Evolutionary conservation across 1,284 basidiomycete genomes (phyloP).

Genomic region (Leccinum griseonigrum): DNA sequence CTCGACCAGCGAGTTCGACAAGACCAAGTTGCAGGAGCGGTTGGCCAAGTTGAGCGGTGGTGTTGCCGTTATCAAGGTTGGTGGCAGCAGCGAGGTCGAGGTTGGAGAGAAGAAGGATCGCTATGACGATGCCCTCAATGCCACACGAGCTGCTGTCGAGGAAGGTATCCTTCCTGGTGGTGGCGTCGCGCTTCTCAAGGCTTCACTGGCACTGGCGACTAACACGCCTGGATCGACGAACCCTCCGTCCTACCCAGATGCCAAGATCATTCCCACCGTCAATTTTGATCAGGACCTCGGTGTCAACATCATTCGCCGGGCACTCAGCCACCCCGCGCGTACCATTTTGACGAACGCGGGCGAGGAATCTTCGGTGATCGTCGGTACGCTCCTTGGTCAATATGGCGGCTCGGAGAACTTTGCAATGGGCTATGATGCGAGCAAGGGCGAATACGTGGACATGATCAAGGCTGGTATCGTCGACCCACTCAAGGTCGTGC

Average conservation of each 20-base stretch:
- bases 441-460: slow-evolving; percentile 89
- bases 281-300: slow-evolving; percentile 99
- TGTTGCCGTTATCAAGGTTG: slow-evolving; percentile 98
- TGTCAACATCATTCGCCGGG: slow-evolving; percentile 89
- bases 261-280: slow-evolving; percentile 66
- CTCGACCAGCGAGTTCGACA: slow-evolving; percentile 92
- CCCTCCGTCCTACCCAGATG: slow-evolving; percentile 50
- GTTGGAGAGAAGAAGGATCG: slow-evolving; percentile 99
- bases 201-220: slow-evolving; percentile 75
- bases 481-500: slow-evolving; percentile 91
- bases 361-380: slow-evolving; percentile 92
- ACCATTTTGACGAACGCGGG: slow-evolving; percentile 95
- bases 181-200: slow-evolving; percentile 90
- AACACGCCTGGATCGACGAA: slow-evolving; percentile 45
- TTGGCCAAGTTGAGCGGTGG: slow-evolving; percentile 95
- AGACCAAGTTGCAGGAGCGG: slow-evolving; percentile 94
- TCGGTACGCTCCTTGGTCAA: slow-evolving; percentile 77
- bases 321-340: slow-evolving; percentile 81
- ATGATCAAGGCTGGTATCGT: slow-evolving; percentile 95
- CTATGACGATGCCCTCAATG: slow-evolving; percentile 97
- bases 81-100: slow-evolving; percentile 92
- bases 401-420: slow-evolving; percentile 72
- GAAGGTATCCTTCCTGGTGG: slow-evolving; percentile 98
- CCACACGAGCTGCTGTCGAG: slow-evolving; percentile 96
- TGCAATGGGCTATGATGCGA: slow-evolving; percentile 89